These are phyloP conservation scores for Trichoderma breve DNA, from an alignment of 2,329 filamentous ascomycete species.

Conservation along the genomic window DNA sequence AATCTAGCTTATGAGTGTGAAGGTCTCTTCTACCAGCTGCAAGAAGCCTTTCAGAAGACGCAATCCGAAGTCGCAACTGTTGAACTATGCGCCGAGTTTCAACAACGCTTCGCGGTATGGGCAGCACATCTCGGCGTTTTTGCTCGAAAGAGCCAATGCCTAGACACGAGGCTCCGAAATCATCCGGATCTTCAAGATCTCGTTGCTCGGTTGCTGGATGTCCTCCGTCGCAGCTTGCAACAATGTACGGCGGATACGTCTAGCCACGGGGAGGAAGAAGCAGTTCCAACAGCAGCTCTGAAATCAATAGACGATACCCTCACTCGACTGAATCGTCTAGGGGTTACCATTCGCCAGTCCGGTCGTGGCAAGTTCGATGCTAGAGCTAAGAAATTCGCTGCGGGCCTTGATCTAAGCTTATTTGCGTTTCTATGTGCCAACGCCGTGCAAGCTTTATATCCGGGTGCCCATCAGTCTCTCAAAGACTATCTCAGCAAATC, in stretches of 20 bases:
- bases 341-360: constrained; percentile 16
- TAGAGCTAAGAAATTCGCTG: not conserved
- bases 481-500: not conserved
- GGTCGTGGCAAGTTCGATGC: not conserved
- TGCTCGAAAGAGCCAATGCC: constrained; percentile 19
- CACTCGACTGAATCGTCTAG: constrained; percentile 11
- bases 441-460: not conserved
- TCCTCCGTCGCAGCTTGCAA: not conserved
- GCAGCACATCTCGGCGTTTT: constrained; percentile 20
- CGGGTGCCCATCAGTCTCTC: not conserved
- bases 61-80: not conserved
- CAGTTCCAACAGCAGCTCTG: not conserved
- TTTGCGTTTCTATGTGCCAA: not conserved
- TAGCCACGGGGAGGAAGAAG: not conserved
- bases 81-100: constrained; percentile 8
- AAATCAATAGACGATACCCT: constrained; percentile 8
- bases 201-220: constrained; percentile 6
- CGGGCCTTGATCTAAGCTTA: not conserved
- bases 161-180: constrained; percentile 18
- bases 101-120: constrained; percentile 19
- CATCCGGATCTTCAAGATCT: constrained; percentile 18
- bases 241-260: not conserved
- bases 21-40: not conserved
- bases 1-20: not conserved
- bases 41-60: not conserved